Conservation (phyloP, 1,284 basidiomycete species). For the Pseudozyma hubeiensis region DNA sequence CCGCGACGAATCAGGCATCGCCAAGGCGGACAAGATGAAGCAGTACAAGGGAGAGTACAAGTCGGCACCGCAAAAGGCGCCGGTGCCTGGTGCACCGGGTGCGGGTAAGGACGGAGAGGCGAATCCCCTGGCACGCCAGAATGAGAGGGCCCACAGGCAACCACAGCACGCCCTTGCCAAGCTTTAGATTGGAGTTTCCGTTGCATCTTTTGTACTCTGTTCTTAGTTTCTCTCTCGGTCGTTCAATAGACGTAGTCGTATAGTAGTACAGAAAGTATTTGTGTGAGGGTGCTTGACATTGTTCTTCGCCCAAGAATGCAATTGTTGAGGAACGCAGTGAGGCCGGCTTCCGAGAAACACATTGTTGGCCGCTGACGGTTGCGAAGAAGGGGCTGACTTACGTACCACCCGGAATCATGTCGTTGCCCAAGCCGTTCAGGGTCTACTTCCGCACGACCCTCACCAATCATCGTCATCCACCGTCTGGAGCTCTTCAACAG, state of each 20-base stretch:
- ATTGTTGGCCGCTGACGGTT: no score
- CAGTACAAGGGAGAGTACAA: conserved; percentile 59
- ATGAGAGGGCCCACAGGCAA: conserved; percentile 30
- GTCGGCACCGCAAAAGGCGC: conserved; percentile 63
- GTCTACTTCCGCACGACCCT: not conserved
- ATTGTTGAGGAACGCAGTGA: no score
- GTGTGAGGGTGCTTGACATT: no score
- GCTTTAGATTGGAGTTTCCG: conserved; percentile 20
- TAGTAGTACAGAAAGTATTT: no score
- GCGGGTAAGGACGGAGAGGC: conserved; percentile 56
- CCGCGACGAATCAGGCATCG: conserved; percentile 66
- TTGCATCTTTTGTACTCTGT: conserved; percentile 10
- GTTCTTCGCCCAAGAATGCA: no score
- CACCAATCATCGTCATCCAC: conserved; percentile 31
- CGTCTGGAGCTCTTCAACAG: conserved; percentile 9
- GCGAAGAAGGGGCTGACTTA: no score
- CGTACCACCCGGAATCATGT: no score
- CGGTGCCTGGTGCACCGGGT: conserved; percentile 37
- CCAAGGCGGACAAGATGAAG: conserved; percentile 59
- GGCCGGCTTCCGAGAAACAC: no score
- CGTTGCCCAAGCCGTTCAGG: no score
- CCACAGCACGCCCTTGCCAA: conserved; percentile 24
- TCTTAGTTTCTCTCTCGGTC: not conserved
- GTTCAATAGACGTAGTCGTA: no score
- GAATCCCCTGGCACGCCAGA: conserved; percentile 39